phyloP scores from a whole-genome alignment of 2,329 filamentous ascomycete species.

The Penicillium sp. region DNA sequence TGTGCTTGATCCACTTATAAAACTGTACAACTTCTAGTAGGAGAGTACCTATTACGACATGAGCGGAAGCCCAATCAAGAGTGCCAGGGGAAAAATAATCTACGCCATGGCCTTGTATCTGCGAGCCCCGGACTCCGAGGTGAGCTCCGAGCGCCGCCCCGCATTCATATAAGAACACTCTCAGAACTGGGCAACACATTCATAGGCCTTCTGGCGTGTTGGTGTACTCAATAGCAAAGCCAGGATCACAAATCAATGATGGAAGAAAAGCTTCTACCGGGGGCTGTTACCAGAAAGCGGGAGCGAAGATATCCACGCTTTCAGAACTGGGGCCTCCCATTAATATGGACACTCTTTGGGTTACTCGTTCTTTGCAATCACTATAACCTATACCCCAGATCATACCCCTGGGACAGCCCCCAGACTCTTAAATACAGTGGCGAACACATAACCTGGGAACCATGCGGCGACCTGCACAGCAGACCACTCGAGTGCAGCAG shows the following conservation, averaged over 20 bases:
- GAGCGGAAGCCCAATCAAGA: not conserved
- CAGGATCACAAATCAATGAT: not conserved
- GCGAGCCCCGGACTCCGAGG: not conserved
- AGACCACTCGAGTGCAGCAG: conserved; percentile 44
- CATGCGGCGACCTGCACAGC: conserved; percentile 41
- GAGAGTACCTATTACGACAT: not conserved
- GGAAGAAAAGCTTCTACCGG: not conserved
- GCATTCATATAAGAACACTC: not conserved
- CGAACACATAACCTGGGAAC: conserved; percentile 41
- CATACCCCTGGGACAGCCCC: too few species aligned
- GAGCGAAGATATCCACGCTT: not conserved
- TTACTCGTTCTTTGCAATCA: not conserved
- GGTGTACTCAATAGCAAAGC: not conserved
- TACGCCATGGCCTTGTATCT: not conserved
- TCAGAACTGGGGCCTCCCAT: not conserved
- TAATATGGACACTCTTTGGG: not conserved
- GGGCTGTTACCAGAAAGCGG: not conserved
- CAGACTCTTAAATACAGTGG: not conserved
- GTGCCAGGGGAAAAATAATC: not conserved
- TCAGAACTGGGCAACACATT: not conserved
- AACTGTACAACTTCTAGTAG: not conserved
- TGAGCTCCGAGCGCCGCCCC: not conserved
- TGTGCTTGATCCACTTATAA: not conserved
- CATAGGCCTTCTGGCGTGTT: not conserved
- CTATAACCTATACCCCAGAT: not conserved